A percentile compares a stretch with the other conserved stretches of the same genome.
phyloP scores from a whole-genome alignment of 2,329 filamentous ascomycete species.

The Epicoccum sorghinum region DNA sequence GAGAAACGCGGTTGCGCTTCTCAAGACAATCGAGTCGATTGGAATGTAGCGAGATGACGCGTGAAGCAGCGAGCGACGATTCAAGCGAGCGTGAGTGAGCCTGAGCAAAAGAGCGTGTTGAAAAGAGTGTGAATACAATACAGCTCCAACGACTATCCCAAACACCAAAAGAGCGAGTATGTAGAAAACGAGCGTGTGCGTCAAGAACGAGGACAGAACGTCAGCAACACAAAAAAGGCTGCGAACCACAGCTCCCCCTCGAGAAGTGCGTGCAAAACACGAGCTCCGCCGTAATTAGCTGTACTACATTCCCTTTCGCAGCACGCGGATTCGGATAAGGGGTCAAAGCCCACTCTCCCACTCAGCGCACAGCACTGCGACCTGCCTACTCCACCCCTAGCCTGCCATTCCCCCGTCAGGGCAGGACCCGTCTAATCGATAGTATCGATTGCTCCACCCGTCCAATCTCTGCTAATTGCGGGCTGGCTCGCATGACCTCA shows the following conservation, averaged over 20 bases:
- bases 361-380: too few relatives aligned
- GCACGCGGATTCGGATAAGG: too few relatives aligned
- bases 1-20: constrained; percentile 48
- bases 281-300: neutral
- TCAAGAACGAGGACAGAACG: neutral
- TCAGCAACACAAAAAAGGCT: neutral
- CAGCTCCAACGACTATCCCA: neutral
- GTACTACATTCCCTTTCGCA: neutral
- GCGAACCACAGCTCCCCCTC: neutral
- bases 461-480: too few relatives aligned
- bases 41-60: neutral
- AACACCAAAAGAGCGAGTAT: too few relatives aligned
- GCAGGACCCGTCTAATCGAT: too few relatives aligned
- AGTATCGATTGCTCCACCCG: too few relatives aligned
- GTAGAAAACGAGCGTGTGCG: neutral
- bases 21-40: constrained; percentile 12
- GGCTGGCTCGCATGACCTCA: too few relatives aligned
- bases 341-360: too few relatives aligned
- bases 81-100: neutral
- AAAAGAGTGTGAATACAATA: neutral
- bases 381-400: too few relatives aligned
- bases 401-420: too few relatives aligned
- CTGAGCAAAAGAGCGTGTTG: neutral
- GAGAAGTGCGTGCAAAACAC: neutral
- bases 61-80: neutral